Percentiles rank a stretch among this genome's conserved stretches.
These are phyloP conservation scores for Calonectria ilicicola DNA, from an alignment of 2,329 filamentous ascomycete genomes.

Conservation along the genomic window DNA sequence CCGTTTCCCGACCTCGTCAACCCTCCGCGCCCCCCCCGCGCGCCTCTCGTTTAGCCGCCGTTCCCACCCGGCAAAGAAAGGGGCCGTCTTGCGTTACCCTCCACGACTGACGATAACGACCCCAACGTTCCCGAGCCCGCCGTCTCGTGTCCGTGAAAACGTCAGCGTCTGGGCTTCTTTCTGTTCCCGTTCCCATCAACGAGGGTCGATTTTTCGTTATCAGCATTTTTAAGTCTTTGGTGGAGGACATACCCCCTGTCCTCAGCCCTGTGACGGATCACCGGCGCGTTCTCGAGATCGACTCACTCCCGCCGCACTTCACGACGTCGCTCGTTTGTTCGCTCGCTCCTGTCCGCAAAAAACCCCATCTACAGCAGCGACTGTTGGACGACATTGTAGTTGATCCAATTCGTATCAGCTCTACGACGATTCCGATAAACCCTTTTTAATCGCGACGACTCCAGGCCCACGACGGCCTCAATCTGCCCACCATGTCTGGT, in stretches of 20 bases:
- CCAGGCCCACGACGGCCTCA: neutral
- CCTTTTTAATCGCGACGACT: neutral
- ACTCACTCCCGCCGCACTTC: neutral
- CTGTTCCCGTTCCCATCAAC: neutral
- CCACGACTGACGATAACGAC: neutral
- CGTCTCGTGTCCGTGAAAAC: neutral
- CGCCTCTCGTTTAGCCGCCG: constrained; percentile 24
- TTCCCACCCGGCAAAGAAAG: constrained; percentile 20
- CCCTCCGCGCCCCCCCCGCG: neutral
- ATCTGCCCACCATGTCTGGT: constrained; percentile 70
- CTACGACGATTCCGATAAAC: neutral
- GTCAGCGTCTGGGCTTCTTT: neutral
- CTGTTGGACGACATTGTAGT: neutral
- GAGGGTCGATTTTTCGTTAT: neutral
- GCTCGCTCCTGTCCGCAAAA: neutral
- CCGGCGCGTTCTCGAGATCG: constrained; percentile 1
- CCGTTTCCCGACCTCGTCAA: neutral
- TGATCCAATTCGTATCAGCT: neutral
- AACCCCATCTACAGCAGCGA: neutral
- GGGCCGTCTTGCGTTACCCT: constrained; percentile 17
- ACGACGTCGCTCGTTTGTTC: neutral
- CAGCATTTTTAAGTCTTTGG: neutral
- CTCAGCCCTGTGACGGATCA: neutral
- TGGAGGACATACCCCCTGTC: constrained; percentile 1
- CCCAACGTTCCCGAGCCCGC: neutral